These are phyloP conservation scores for Ploettnerulaceae sp. DNA, from an alignment of 2,329 filamentous ascomycete genomes.

Conservation along the genomic window DNA sequence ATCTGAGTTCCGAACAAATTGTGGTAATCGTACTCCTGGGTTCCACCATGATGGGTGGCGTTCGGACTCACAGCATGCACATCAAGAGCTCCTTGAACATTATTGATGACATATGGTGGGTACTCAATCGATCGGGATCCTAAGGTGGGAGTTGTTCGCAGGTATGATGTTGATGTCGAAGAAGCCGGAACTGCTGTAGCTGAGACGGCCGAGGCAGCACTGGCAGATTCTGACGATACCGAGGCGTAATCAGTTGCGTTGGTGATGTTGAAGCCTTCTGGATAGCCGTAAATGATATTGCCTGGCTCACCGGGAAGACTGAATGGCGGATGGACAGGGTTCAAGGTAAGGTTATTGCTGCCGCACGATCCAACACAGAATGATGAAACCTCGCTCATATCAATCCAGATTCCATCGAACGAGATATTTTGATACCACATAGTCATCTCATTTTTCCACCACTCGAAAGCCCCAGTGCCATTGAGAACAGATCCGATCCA, in stretches of 20 bases:
- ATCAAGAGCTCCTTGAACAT: constrained; percentile 66
- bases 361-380: constrained; percentile 73
- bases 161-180: constrained; percentile 40
- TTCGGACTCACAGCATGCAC: constrained; percentile 72
- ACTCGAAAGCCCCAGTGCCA: constrained; percentile 56
- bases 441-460: constrained; percentile 62
- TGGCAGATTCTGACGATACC: constrained; percentile 49
- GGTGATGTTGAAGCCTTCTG: constrained; percentile 64
- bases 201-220: constrained; percentile 40
- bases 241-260: constrained; percentile 63
- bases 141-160: constrained; percentile 56
- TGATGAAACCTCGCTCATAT: constrained; percentile 55
- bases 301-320: constrained; percentile 59
- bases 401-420: constrained; percentile 53
- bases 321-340: constrained; percentile 65
- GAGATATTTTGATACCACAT: constrained; percentile 49
- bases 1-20: constrained; percentile 74
- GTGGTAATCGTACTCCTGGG: constrained; percentile 76
- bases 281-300: constrained; percentile 55
- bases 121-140: constrained; percentile 64
- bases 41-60: constrained; percentile 69
- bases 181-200: constrained; percentile 33
- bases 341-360: constrained; percentile 56
- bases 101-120: constrained; percentile 73
- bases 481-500: constrained; percentile 61